Percentiles rank a stretch among this genome's conserved stretches.
These are phyloP conservation scores for Apocynum venetum DNA, from an alignment of 257 asterid species.

Conservation along the genomic window DNA sequence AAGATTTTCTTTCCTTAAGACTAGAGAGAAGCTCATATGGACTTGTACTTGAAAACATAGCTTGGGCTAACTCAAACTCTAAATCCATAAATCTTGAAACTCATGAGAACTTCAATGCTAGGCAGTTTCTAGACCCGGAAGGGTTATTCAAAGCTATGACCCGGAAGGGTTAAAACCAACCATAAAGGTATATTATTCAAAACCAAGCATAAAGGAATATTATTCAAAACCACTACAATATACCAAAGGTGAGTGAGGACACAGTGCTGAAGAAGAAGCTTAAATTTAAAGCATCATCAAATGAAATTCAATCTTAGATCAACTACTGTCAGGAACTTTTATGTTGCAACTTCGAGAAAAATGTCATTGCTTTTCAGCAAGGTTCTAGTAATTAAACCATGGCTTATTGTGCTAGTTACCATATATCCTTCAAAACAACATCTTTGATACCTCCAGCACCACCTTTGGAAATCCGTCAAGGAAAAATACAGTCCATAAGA, in stretches of 20 bases:
- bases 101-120: not conserved
- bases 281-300: not conserved
- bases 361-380: not conserved
- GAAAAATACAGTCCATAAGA: not conserved
- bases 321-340: not conserved
- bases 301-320: not conserved
- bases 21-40: not conserved
- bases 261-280: not conserved
- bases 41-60: not conserved
- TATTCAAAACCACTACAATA: not conserved
- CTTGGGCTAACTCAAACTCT: not conserved
- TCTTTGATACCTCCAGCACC: not conserved
- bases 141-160: too few species aligned
- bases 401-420: not conserved
- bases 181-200: not conserved
- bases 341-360: not conserved
- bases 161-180: not conserved
- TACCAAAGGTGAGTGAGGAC: not conserved
- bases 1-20: not conserved
- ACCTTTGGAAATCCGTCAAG: not conserved
- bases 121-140: not conserved
- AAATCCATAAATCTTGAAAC: not conserved
- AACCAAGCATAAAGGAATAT: not conserved
- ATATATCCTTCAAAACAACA: not conserved
- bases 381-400: not conserved